These are phyloP conservation scores for Sclerotinia sclerotiorum DNA, from an alignment of 2,329 filamentous ascomycete genomes.

Conservation along the genomic window DNA sequence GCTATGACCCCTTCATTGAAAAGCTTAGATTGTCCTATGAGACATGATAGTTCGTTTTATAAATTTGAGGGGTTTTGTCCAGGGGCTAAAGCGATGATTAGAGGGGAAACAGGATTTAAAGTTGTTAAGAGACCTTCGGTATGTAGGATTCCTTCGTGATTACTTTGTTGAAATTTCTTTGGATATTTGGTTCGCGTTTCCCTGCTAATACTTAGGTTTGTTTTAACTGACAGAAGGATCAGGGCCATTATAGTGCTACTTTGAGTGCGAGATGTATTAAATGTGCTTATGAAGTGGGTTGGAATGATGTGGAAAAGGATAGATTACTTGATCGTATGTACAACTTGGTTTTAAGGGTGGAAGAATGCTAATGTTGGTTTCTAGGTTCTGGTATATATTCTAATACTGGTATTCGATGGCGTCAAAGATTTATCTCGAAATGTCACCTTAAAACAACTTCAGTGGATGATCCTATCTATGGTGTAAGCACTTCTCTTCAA, in stretches of 20 bases:
- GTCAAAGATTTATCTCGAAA: slow-evolving; percentile 39
- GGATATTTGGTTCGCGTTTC: not conserved
- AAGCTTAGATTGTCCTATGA: slow-evolving; percentile 36
- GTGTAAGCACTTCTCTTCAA: slow-evolving; percentile 28
- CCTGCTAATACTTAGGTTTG: slow-evolving; percentile 20
- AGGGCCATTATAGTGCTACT: slow-evolving; percentile 38
- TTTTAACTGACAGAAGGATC: slow-evolving; percentile 26
- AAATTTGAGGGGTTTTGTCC: slow-evolving; percentile 40
- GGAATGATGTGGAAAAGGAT: slow-evolving; percentile 39
- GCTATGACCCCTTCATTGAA: slow-evolving; percentile 32
- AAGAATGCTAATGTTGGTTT: slow-evolving; percentile 7
- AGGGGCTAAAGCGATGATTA: slow-evolving; percentile 35
- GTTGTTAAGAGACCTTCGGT: slow-evolving; percentile 38
- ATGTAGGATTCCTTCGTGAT: slow-evolving; percentile 20
- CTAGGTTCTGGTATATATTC: slow-evolving; percentile 38
- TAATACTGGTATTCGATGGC: slow-evolving; percentile 37
- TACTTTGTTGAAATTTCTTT: slow-evolving; percentile 4
- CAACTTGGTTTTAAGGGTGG: no score
- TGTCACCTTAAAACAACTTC: slow-evolving; percentile 37
- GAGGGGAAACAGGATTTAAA: slow-evolving; percentile 37
- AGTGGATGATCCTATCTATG: slow-evolving; percentile 38
- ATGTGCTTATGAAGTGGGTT: slow-evolving; percentile 39
- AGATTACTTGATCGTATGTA: slow-evolving; percentile 32
- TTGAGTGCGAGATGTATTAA: slow-evolving; percentile 37
- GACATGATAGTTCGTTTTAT: slow-evolving; percentile 38